phyloP scores from a whole-genome alignment of 2,329 filamentous ascomycete species.

The Colletotrichum camelliae region DNA sequence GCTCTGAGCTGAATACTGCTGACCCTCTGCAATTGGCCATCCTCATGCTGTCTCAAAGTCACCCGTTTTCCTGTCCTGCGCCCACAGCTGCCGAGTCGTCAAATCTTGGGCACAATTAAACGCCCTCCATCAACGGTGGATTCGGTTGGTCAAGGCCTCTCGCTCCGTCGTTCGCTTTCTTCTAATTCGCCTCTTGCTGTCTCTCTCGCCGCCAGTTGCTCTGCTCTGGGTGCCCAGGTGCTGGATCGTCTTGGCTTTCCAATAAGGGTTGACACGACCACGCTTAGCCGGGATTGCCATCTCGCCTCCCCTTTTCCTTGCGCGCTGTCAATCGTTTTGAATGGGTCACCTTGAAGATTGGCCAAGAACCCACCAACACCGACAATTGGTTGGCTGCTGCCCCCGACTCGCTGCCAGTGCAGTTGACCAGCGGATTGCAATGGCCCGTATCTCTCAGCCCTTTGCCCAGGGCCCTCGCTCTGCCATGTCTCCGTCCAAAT shows the following conservation, averaged over 20 bases:
- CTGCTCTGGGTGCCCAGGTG: background rate
- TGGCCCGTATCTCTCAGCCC: background rate
- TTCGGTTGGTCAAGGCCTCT: constrained; percentile 15
- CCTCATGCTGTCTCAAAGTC: background rate
- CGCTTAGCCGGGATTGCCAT: constrained; percentile 15
- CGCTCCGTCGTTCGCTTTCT: background rate
- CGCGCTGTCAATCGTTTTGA: background rate
- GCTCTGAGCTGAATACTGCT: background rate
- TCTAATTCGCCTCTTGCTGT: background rate
- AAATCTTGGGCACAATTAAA: background rate
- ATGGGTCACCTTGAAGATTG: background rate
- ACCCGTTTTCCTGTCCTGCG: background rate
- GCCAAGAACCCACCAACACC: background rate
- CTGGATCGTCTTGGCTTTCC: constrained; percentile 10
- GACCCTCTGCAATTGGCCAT: background rate
- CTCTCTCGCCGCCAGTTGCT: background rate
- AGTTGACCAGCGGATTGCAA: background rate
- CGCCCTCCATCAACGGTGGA: constrained; percentile 4
- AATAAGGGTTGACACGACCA: background rate
- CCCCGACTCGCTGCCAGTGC: constrained; percentile 1
- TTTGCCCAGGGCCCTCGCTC: background rate
- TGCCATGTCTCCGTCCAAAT: background rate
- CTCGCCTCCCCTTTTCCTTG: constrained; percentile 17
- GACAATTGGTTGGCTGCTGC: background rate
- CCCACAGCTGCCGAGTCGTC: background rate